Evolutionary conservation across 805 yeast genomes (phyloP), one percentile per base, ranked within the genome.

Genomic region (Kluyveromyces starmeri): DNA sequence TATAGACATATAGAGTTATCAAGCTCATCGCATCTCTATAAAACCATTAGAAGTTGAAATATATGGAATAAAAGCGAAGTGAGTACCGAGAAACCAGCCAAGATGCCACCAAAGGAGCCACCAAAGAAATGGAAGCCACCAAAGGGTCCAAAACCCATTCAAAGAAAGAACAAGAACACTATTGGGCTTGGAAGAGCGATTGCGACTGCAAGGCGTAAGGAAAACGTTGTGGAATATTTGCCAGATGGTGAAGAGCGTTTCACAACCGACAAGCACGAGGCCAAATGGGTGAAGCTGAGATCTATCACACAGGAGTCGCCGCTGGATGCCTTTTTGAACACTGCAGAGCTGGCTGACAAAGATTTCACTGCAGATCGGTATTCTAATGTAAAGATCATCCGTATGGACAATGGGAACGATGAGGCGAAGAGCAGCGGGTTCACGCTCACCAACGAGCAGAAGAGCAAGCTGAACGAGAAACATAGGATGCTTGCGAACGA

Each of bases 221-320:
- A 80, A 50, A 80, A 83, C 51, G 71, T 73, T 41, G 72, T 83
- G 37, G 77, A 78, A 52, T 74, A 63, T 47, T 61, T 82, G 28
- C 94, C 94, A 19, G 92, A 81, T 62, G 94, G 94, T 45, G 94
- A 83, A 51, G 71, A 83, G 74, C 68, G 95, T 49, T 86, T 85
- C 58, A 83, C 94, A 13, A 85, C 95, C 0, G 78, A 73, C 30
- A 79, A 78, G 46, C 83, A 75, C 46, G 94, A 84, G 53, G 94
- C 85, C 10, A 72, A 70, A 42, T 85, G 95, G 94, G 94, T 83
- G 34, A 84, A 86, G 44, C 64, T 92, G 51, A 74, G 92, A 55
- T 86, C 96, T 2, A 94, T 92, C 11, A 92, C 97, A 0, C 97
- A 92, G 50, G 97, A 92, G 57, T 75, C 81, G 46, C 80, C 96